Base-by-base conservation (phyloP, 177 flowering plant genomes). In the Telopea speciosissima region DNA sequence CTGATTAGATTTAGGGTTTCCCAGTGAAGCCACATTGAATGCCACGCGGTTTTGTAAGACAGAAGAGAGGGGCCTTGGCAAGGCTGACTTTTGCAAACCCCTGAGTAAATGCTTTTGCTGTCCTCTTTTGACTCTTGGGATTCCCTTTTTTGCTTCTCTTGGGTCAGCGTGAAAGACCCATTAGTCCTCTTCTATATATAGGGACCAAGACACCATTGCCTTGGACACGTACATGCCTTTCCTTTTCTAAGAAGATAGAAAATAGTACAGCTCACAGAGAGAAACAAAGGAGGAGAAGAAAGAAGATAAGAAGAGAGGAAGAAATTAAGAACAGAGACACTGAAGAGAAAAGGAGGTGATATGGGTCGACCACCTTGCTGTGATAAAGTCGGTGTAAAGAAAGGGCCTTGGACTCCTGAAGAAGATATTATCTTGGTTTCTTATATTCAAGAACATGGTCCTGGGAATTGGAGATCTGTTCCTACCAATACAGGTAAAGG, bases 401-500 rank as follows among this genome's bases (percentile, higher is more conserved):
- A 90, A 83, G 96, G 96, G 40, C 91, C 96, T 62, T 90, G 96
- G 96, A 90, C 91, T 16, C 96, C 96, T 0, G 96, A 90, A 74
- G 95, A 90, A 81, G 95, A 90, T 62, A 90, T 90, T 73, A 77
- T 87, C 72, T 70, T 90, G 69, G 96, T 90, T 26, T 87, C 96
- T 76, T 90, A 87, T 75, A 84, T 90, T 79, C 96, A 88, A 82
- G 85, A 89, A 75, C 87, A 90, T 80, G 96, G 96, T 23, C 89
- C 93, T 45, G 93, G 91, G n/a, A 90, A 90, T 71, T 88, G 96
- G 96, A 90, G 90, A 75, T 80, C 91, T 36, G 88, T 90, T 80
- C 96, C 96, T 58, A 74, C 88, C 42, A 85, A 85, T 70, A 87
- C 96, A n/a, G 96, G 96, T 88, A 77, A 23, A n/a, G 21, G 13